Evolutionary conservation across 495 filamentous ascomycete species (phyloP), one percentile per base, ranked within the genome.

Genomic region (Xylaria intraflava): DNA sequence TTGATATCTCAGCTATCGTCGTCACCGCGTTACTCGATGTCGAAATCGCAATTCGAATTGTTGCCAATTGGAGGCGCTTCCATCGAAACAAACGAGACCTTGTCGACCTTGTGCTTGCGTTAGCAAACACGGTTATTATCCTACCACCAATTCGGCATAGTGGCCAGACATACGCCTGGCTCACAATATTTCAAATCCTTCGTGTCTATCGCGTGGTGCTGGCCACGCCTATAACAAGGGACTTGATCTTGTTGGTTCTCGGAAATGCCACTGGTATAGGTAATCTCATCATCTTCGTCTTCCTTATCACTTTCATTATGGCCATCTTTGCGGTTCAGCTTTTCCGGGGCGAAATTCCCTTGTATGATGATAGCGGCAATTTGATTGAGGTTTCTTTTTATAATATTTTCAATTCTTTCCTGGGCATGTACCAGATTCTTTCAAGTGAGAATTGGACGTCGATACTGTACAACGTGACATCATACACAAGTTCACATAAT

Each of bases 341-440:
- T 22, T 93, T 97, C 62, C 87, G 93, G 14, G 90, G 91, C 9
- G 84, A 94, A 56, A 77, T 99, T 10, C 84, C 87, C 3, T 36
- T 62, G 12, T 36, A 69, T 12, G 80, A 91, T 52, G 64, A 69
- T n/a, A 57, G 71, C 1, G 85, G 80, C 0, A 69, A 82, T 6
- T 63, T 66, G 0, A 78, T 86, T 58, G 72, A 75, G 36, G 80
- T 91, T 53, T 85, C 88, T 1, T 99, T 99, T 69, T 79, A 79
- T 59, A 87, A 89, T 31, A 92, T 96, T 29, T 99, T 87, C 70
- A 96, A 96, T 59, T 85, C 90, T 0, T 99, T 96, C 59, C 78
- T 97, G 17, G 93, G 90, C 49, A 99, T 99, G 93, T 99, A 99
- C 62, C 89, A 95, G 65, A 82, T 99, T 24, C 75, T 99, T n/a